Evolutionary conservation across 495 filamentous ascomycete species (phyloP), one percentile per base, ranked within the genome.

Genomic region (Tuber melanosporum): DNA sequence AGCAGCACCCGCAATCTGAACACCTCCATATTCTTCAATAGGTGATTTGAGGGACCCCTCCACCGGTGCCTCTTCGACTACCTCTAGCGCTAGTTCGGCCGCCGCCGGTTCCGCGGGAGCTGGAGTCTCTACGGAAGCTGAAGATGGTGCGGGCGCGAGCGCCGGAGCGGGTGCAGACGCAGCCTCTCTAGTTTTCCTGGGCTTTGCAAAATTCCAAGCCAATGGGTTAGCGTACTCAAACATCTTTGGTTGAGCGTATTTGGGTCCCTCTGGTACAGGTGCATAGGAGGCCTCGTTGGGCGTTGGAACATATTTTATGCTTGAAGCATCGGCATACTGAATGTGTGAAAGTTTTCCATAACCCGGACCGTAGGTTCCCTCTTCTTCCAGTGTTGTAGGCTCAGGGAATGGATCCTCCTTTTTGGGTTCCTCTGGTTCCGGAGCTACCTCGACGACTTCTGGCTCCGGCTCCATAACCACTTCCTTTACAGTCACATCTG

Each of bases 191-290:
- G 39, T 47, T 46, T 73, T 74, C 8, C 46, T 32, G 19, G 72
- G 62, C 77, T 80, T 78, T 14, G 52, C 71, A 2, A 78, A 70
- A 15, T 73, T 66, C 78, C 77, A 76, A 3, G 62, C 41, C 42
- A 26, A 42, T 10, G 73, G 70, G 8, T 76, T 41, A 72, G 80
- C 80, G 46, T 82, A 82, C 57, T 82, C 79, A 46, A 74, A 82
- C 39, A 41, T n/a, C 52, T 79, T 82, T 1, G 49, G 76, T 32
- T 79, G 76, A 14, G 80, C 80, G 45, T 82, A 82, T 66, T 41
- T 74, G 42, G 79, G 80, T 39, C 73, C 76, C 70, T 82, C 80
- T 22, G 80, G 80, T 17, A 82, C 80, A n/a, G 76, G 80, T 4
- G 76, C 80, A 77, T 82, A 82, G 39, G 62, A 42, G 41, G 76